These are phyloP conservation scores for Ceratobasidium sp. DNA, from an alignment of 1,284 basidiomycete genomes.

Conservation along the genomic window DNA sequence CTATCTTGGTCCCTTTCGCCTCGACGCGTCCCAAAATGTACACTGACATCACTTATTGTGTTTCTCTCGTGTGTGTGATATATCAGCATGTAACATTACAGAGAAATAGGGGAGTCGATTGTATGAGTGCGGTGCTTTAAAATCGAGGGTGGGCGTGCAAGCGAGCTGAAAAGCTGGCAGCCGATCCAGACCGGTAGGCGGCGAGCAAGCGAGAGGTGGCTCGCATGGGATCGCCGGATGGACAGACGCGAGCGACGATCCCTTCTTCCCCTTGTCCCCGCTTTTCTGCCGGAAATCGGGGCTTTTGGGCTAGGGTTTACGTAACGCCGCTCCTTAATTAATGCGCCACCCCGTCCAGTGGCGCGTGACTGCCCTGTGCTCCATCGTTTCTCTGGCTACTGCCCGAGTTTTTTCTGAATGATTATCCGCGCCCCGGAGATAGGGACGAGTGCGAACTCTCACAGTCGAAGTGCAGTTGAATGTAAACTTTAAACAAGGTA, in stretches of 20 bases:
- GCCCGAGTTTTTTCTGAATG: slow-evolving; percentile 1
- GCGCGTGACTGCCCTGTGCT: slow-evolving; percentile 9
- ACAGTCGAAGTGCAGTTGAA: not conserved
- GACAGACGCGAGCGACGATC: not conserved
- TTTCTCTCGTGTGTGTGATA: slow-evolving; percentile 31
- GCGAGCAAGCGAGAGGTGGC: not conserved
- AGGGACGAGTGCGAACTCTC: not conserved
- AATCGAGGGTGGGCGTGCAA: slow-evolving; percentile 16
- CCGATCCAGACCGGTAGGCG: not conserved
- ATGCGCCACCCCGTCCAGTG: slow-evolving; percentile 17
- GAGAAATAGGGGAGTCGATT: slow-evolving; percentile 29
- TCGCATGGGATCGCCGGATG: not conserved
- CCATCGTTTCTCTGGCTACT: not conserved
- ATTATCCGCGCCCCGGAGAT: slow-evolving; percentile 7
- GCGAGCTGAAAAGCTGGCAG: not conserved
- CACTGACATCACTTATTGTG: slow-evolving; percentile 31
- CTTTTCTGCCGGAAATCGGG: not conserved
- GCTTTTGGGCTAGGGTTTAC: slow-evolving; percentile 29
- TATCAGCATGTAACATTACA: slow-evolving; percentile 34
- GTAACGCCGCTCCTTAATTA: slow-evolving; percentile 20
- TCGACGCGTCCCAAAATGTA: slow-evolving; percentile 35
- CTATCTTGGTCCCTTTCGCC: slow-evolving; percentile 26
- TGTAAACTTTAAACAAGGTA: not conserved
- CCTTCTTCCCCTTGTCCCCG: not conserved
- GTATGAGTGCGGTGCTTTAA: slow-evolving; percentile 36